Evolutionary conservation across 148 eudicot genomes (phyloP).

Genomic region (Rhododendron henanense): DNA sequence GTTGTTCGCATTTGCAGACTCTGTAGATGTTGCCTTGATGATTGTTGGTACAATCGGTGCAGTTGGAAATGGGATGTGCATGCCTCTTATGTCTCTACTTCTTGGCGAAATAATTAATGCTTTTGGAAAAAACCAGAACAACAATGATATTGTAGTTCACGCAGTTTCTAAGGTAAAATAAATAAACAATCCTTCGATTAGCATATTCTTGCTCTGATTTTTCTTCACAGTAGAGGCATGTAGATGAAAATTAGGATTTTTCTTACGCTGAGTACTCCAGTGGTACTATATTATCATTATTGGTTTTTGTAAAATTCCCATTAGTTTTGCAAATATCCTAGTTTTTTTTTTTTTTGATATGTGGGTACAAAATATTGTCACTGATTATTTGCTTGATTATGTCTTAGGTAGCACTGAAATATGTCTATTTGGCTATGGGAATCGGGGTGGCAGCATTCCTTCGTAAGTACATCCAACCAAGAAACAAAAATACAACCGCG

Average conservation of each 20-base stretch:
- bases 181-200: background rate
- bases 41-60: constrained; percentile 38
- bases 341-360: background rate
- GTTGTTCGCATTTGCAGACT: constrained; percentile 44
- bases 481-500: too few relatives aligned
- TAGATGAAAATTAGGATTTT: background rate
- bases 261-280: background rate
- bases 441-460: constrained; percentile 45
- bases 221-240: background rate
- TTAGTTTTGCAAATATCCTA: background rate
- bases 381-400: background rate
- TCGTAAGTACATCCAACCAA: constrained; percentile 36
- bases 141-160: background rate
- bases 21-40: constrained; percentile 35
- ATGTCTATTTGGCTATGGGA: constrained; percentile 53
- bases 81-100: constrained; percentile 41
- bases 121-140: constrained; percentile 35
- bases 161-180: constrained; percentile 1
- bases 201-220: background rate
- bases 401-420: background rate
- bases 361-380: background rate
- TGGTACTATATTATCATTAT: background rate
- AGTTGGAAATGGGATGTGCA: constrained; percentile 32
- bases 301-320: background rate
- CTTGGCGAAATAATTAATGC: constrained; percentile 35